These are phyloP conservation scores for Colletotrichum musae DNA, from an alignment of 2,329 filamentous ascomycete genomes.

Conservation along the genomic window DNA sequence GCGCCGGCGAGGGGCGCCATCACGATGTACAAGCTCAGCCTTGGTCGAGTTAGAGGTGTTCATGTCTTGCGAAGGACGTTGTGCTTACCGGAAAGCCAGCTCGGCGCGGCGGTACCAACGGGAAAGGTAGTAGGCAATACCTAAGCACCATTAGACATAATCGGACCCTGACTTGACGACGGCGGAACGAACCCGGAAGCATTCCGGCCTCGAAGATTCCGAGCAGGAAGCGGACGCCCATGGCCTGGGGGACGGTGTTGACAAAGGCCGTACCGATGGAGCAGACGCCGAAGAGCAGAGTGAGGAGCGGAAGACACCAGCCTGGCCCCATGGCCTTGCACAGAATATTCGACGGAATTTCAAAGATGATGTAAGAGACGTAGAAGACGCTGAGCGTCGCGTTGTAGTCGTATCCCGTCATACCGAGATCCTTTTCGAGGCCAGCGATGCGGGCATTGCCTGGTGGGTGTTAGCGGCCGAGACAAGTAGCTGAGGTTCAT, in stretches of 20 bases:
- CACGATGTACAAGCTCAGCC: conserved; percentile 73
- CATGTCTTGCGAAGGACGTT: no score
- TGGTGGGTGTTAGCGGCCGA: conserved; percentile 43
- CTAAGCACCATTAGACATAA: no score
- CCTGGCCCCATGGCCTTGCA: conserved; percentile 77
- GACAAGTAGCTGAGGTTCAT: no score
- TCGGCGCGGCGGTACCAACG: conserved; percentile 76
- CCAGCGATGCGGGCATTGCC: conserved; percentile 74
- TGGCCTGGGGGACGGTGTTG: conserved; percentile 59
- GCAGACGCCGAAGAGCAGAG: conserved; percentile 70
- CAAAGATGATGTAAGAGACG: conserved; percentile 75
- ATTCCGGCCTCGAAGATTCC: conserved; percentile 76
- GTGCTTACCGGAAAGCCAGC: conserved; percentile 66
- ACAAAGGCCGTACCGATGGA: conserved; percentile 76
- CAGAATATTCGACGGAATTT: conserved; percentile 73
- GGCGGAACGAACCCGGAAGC: conserved; percentile 60
- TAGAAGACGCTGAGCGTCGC: conserved; percentile 73
- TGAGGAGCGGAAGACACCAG: conserved; percentile 73
- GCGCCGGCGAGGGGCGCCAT: conserved; percentile 77
- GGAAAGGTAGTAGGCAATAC: conserved; percentile 76
- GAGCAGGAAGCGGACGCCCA: conserved; percentile 72
- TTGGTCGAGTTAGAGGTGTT: no score
- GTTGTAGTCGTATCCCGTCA: conserved; percentile 74
- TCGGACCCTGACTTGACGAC: no score
- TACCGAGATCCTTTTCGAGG: conserved; percentile 67